phyloP scores from a whole-genome alignment of 2,329 filamentous ascomycete species.

The Byssothecium circinans region DNA sequence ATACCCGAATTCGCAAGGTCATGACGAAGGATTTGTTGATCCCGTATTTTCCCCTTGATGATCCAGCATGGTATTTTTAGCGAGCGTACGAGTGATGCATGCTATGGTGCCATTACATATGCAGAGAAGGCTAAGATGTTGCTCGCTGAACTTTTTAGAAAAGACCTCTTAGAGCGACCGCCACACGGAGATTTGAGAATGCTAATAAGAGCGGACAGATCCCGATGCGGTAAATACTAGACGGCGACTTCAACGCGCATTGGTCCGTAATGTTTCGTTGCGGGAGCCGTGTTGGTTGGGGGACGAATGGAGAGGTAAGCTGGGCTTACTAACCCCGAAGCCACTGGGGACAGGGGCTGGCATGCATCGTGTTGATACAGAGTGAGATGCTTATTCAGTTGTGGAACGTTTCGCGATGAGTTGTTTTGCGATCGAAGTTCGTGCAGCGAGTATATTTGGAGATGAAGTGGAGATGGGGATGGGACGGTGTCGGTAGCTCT shows the following conservation, averaged over 20 bases:
- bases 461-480: not conserved
- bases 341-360: not conserved
- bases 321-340: conserved; percentile 9
- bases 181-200: not conserved
- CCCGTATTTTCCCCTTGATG: too few relatives aligned
- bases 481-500: too few relatives aligned
- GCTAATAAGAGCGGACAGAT: not conserved
- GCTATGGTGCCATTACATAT: not conserved
- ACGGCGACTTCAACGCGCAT: not conserved
- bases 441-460: not conserved
- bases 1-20: not conserved
- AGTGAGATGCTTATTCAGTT: not conserved
- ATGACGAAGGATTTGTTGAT: not conserved
- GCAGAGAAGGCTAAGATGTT: conserved; percentile 2
- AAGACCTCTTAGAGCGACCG: not conserved
- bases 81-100: not conserved
- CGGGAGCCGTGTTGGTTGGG: not conserved
- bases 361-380: not conserved
- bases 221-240: not conserved
- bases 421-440: not conserved
- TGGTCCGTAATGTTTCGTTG: not conserved
- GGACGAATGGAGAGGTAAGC: conserved; percentile 2
- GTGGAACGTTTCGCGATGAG: not conserved
- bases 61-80: not conserved
- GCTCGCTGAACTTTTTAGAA: not conserved